These are phyloP conservation scores for Xylaria sp. DNA, from an alignment of 2,329 filamentous ascomycete genomes.

Conservation along the genomic window DNA sequence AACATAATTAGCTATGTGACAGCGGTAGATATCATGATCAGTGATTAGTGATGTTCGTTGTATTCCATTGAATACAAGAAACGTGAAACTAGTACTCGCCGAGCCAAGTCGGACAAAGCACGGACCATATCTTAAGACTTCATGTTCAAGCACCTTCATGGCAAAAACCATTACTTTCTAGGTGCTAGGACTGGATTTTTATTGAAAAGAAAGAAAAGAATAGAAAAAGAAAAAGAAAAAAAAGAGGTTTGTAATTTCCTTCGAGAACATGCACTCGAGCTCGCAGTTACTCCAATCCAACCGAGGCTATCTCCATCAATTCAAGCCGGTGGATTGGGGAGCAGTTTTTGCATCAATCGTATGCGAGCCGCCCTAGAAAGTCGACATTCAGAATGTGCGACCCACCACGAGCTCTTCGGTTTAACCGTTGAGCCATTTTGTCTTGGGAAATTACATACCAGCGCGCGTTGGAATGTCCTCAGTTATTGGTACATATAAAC, in stretches of 20 bases:
- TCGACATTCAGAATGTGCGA: neutral
- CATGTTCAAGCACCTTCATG: neutral
- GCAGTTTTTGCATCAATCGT: too few relatives aligned
- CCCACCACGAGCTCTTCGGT: constrained; percentile 2
- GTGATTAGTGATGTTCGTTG: neutral
- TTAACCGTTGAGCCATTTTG: constrained; percentile 6
- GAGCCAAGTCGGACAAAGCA: neutral
- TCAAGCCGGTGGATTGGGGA: constrained; percentile 2
- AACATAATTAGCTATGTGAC: constrained; percentile 1
- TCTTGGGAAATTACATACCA: constrained; percentile 13
- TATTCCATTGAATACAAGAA: neutral
- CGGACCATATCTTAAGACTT: neutral
- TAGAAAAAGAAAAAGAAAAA: too few relatives aligned
- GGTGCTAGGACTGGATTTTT: neutral
- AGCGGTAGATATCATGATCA: too few relatives aligned
- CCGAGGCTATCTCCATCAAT: constrained; percentile 12
- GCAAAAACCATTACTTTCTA: neutral
- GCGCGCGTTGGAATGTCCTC: neutral
- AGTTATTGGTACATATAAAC: constrained; percentile 1
- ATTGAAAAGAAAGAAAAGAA: too few relatives aligned
- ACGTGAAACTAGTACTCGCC: too few relatives aligned
- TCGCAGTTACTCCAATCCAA: neutral
- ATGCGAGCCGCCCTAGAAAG: too few relatives aligned
- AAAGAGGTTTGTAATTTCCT: constrained; percentile 15
- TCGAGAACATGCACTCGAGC: constrained; percentile 7